Conservation (phyloP, 1,284 basidiomycete species). For the Lignosus rhinocerotis region DNA sequence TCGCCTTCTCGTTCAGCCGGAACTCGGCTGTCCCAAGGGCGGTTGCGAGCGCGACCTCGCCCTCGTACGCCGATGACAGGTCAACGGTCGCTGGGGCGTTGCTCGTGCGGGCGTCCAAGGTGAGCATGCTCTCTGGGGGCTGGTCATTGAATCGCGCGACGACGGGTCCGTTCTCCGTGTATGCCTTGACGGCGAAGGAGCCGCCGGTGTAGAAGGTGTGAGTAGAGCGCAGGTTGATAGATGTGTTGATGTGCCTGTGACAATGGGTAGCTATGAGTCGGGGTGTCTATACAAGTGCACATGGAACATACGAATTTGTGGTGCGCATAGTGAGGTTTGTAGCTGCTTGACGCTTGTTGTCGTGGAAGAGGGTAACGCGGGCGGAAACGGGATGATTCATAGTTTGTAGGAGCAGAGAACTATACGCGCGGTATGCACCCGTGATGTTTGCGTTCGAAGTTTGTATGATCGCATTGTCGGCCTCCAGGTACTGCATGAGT, state of each 20-base stretch:
- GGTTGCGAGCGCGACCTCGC: conserved; percentile 32
- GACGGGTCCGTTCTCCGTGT: conserved; percentile 29
- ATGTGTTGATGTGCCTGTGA: conserved; percentile 29
- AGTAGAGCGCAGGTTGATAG: conserved; percentile 31
- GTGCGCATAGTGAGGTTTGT: conserved; percentile 34
- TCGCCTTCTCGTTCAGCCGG: not conserved
- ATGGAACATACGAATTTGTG: conserved; percentile 34
- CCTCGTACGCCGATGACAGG: conserved; percentile 46
- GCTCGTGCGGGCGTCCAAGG: conserved; percentile 35
- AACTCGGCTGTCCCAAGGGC: conserved; percentile 5
- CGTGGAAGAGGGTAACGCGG: conserved; percentile 36
- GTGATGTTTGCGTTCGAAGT: conserved; percentile 40
- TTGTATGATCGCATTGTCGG: conserved; percentile 31
- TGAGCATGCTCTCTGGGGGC: conserved; percentile 41
- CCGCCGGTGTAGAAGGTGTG: conserved; percentile 29
- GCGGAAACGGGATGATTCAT: conserved; percentile 40
- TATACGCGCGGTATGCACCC: conserved; percentile 41
- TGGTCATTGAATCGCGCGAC: conserved; percentile 34
- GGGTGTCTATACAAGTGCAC: not conserved
- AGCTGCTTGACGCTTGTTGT: conserved; percentile 21
- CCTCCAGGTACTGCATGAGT: conserved; percentile 36
- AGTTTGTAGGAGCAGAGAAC: conserved; percentile 38
- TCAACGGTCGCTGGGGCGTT: conserved; percentile 33
- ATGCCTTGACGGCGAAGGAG: conserved; percentile 31
- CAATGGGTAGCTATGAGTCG: not conserved